Evolutionary conservation across 345 rosid species (phyloP).

Genomic region (Leavenworthia alabamica): DNA sequence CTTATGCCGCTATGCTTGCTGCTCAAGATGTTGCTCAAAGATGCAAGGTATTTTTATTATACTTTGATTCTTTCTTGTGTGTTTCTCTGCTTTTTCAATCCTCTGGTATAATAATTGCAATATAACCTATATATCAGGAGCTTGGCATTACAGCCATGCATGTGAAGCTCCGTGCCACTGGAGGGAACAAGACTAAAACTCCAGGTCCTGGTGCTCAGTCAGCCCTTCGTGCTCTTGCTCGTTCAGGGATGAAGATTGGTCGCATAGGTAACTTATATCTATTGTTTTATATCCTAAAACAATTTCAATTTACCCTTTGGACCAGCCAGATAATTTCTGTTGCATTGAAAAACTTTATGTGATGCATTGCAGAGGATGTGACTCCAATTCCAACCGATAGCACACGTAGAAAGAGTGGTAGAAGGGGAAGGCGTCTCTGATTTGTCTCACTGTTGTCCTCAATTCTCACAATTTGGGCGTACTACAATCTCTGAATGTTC

Average conservation of each 20-base stretch:
- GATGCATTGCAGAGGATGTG: conserved; percentile 54
- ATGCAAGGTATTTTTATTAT: conserved; percentile 56
- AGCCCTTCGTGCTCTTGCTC: conserved; percentile 72
- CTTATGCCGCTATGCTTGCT: conserved; percentile 91
- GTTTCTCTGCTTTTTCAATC: not conserved
- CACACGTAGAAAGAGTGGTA: conserved; percentile 76
- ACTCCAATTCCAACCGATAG: conserved; percentile 72
- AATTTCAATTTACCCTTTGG: not conserved
- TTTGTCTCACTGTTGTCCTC: not conserved
- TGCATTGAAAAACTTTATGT: not conserved
- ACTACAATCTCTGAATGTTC: not conserved
- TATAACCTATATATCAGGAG: conserved; percentile 32
- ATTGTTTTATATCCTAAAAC: not conserved
- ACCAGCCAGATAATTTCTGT: not conserved
- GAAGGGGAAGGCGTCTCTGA: conserved; percentile 73
- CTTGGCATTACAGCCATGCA: conserved; percentile 71
- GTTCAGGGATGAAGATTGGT: conserved; percentile 78
- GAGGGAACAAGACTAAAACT: conserved; percentile 73
- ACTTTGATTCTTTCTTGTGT: not conserved
- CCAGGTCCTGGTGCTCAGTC: conserved; percentile 88
- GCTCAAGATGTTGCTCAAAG: conserved; percentile 72
- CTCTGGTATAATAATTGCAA: conserved; percentile 29
- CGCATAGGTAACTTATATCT: conserved; percentile 46
- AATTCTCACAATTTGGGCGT: not conserved
- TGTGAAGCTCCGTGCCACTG: conserved; percentile 69